A percentile compares a stretch with the other conserved stretches of the same genome.
These are phyloP conservation scores for Cyberlindnera mrakii DNA, from an alignment of 805 yeast species.

Conservation along the genomic window DNA sequence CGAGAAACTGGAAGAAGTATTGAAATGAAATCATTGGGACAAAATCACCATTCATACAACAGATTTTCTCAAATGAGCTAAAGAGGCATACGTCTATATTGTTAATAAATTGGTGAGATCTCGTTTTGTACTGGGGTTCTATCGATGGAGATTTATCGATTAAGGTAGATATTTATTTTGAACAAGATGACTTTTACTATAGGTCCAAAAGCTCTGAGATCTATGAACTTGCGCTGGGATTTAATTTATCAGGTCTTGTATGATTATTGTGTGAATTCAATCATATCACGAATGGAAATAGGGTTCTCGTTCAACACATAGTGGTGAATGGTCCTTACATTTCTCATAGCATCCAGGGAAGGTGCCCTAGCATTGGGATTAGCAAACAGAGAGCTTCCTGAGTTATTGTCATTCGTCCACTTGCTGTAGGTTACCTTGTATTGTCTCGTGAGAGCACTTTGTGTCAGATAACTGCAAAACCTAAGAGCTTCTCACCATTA, in stretches of 20 bases:
- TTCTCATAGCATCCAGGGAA: background rate
- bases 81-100: slow-evolving; percentile 52
- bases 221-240: slow-evolving; percentile 1
- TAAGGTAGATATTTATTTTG: slow-evolving; percentile 23
- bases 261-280: slow-evolving; percentile 7
- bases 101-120: slow-evolving; percentile 29
- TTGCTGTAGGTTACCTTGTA: too few relatives aligned
- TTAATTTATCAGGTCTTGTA: background rate
- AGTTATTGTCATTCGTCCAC: too few relatives aligned
- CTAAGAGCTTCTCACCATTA: too few relatives aligned
- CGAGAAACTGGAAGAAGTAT: slow-evolving; percentile 28
- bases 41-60: slow-evolving; percentile 50
- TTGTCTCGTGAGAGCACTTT: too few relatives aligned
- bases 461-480: too few relatives aligned
- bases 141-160: slow-evolving; percentile 14
- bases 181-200: background rate
- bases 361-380: background rate
- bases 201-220: background rate
- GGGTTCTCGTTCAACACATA: slow-evolving; percentile 4
- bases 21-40: slow-evolving; percentile 36
- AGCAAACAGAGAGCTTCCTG: too few relatives aligned
- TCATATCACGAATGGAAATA: slow-evolving; percentile 12
- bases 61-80: slow-evolving; percentile 44
- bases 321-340: slow-evolving; percentile 3
- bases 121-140: background rate